Evolutionary conservation across 768 basidiomycete genomes (phyloP).

Genomic region (Stropharia rugosoannulata): DNA sequence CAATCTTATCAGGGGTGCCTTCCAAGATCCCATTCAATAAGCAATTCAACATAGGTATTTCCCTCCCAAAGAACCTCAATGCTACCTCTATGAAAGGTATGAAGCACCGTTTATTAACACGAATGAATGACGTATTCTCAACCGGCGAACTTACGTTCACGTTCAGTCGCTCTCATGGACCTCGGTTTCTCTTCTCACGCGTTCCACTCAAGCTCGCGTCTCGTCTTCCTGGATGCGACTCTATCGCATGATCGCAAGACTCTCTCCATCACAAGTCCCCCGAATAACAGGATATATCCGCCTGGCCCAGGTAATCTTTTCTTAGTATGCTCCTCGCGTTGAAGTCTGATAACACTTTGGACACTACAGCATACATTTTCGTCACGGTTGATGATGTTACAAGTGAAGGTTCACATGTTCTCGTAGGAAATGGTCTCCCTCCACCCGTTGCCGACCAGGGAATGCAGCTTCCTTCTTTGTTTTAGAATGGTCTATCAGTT

Average conservation of each 20-base stretch:
- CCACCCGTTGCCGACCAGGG: constrained; percentile 35
- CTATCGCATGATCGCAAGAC: constrained; percentile 28
- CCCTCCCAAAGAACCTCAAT: constrained; percentile 27
- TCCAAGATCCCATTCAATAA: constrained; percentile 35
- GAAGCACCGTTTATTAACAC: neutral
- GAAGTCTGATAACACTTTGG: neutral
- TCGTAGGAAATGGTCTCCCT: constrained; percentile 34
- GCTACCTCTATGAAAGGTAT: constrained; percentile 31
- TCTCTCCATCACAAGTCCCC: constrained; percentile 29
- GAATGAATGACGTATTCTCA: neutral
- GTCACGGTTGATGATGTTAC: constrained; percentile 33
- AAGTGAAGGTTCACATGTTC: constrained; percentile 31
- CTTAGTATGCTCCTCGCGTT: neutral
- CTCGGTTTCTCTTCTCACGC: constrained; percentile 10
- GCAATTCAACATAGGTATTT: constrained; percentile 31
- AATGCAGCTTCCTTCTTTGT: constrained; percentile 1
- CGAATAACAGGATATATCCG: constrained; percentile 32
- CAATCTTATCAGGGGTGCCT: constrained; percentile 32
- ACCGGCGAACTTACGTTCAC: too few relatives aligned
- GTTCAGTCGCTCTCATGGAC: constrained; percentile 8
- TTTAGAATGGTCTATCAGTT: neutral
- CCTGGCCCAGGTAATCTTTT: constrained; percentile 31
- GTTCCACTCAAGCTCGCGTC: constrained; percentile 23
- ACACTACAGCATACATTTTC: constrained; percentile 22
- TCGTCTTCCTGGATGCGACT: constrained; percentile 31